Conservation (phyloP, 768 basidiomycete species). For the Amanita subjunquillea region DNA sequence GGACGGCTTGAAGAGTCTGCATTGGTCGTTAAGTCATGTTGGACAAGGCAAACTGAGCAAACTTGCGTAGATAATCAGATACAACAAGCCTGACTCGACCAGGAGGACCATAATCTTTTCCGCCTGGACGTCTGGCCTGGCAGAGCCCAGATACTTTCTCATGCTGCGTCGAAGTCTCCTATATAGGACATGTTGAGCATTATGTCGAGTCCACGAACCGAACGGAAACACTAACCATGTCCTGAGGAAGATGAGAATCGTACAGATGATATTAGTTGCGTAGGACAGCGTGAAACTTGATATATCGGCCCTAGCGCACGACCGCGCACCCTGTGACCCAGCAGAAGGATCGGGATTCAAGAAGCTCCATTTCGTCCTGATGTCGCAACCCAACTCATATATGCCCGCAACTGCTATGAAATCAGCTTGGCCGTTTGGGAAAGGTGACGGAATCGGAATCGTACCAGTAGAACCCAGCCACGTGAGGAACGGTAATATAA, state of each 20-base stretch:
- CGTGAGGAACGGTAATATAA: slow-evolving; percentile 14
- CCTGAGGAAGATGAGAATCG: slow-evolving; percentile 16
- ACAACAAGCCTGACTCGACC: slow-evolving; percentile 19
- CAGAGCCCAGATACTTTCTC: slow-evolving; percentile 14
- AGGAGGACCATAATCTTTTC: slow-evolving; percentile 18
- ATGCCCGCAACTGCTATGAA: slow-evolving; percentile 14
- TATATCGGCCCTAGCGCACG: slow-evolving; percentile 17
- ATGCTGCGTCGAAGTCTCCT: slow-evolving; percentile 17
- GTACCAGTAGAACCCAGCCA: slow-evolving; percentile 19
- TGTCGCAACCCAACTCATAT: slow-evolving; percentile 19
- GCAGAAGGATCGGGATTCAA: slow-evolving; percentile 14
- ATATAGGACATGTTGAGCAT: neutral
- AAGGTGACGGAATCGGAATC: neutral
- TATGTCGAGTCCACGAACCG: neutral
- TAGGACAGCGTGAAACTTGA: slow-evolving; percentile 20
- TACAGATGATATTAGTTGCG: slow-evolving; percentile 20
- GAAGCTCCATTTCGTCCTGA: slow-evolving; percentile 16
- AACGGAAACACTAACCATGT: slow-evolving; percentile 12
- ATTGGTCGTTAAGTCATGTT: neutral
- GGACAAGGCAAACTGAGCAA: neutral
- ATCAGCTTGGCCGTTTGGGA: neutral
- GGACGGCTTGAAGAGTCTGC: slow-evolving; percentile 19
- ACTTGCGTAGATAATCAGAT: slow-evolving; percentile 17
- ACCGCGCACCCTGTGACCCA: slow-evolving; percentile 14
- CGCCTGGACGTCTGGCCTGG: slow-evolving; percentile 15